Conservation (phyloP, 495 filamentous ascomycete genomes). For the Choiromyces venosus region DNA sequence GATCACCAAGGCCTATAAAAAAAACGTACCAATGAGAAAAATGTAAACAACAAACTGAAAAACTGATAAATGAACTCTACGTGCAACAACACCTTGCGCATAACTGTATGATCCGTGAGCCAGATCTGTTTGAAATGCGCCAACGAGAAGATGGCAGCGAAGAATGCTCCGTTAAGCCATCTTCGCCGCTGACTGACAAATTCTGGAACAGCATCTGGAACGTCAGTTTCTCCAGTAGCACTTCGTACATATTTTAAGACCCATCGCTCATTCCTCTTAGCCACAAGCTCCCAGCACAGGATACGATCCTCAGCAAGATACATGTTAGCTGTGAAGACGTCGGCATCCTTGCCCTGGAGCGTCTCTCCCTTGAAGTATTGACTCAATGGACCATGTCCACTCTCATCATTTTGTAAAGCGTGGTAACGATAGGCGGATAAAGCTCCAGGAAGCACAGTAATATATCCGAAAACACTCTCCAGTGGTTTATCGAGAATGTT, state of each 20-base stretch:
- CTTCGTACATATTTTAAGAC: constrained; percentile 95
- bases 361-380: constrained; percentile 99
- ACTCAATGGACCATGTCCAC: constrained; percentile 87
- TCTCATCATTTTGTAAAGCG: constrained; percentile 93
- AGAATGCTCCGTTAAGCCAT: constrained; percentile 99
- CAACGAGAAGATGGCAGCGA: constrained; percentile 95
- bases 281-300: constrained; percentile 97
- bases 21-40: constrained; percentile 71
- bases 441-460: constrained; percentile 92
- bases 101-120: constrained; percentile 83
- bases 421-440: constrained; percentile 94
- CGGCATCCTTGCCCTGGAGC: constrained; percentile 89
- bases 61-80: constrained; percentile 96
- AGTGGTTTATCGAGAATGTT: constrained; percentile 98
- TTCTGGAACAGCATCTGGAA: constrained; percentile 83
- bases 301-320: constrained; percentile 98
- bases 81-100: constrained; percentile 84
- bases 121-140: constrained; percentile 92
- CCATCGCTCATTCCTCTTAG: constrained; percentile 91
- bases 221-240: constrained; percentile 94
- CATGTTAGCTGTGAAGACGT: constrained; percentile 99
- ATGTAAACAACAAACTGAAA: constrained; percentile 85
- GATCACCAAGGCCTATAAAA: constrained; percentile 10
- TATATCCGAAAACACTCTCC: constrained; percentile 96
- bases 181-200: constrained; percentile 93